Evolutionary conservation across 495 filamentous ascomycete genomes (phyloP).

Genomic region (Hypoxylon crocopeplum): DNA sequence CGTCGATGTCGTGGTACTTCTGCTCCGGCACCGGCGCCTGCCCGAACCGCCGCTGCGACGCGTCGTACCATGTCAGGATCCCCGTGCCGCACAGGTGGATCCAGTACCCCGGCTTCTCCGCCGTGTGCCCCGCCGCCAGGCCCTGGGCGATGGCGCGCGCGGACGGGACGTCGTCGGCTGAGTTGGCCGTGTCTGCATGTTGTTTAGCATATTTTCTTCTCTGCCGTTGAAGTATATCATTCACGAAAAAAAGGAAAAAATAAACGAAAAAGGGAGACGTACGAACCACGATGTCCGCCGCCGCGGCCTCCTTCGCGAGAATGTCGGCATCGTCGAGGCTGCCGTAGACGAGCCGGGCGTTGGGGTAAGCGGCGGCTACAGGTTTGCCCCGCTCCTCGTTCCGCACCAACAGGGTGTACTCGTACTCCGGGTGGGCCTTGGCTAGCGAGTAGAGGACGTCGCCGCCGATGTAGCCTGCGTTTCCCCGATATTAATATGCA

Average conservation of each 20-base stretch:
- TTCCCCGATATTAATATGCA: conserved; percentile 4
- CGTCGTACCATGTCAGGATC: conserved; percentile 56
- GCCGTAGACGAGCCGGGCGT: conserved; percentile 60
- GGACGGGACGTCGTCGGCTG: conserved; percentile 51
- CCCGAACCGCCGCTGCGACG: conserved; percentile 46
- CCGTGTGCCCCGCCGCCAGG: conserved; percentile 50
- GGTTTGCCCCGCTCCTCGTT: conserved; percentile 68
- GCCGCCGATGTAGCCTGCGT: conserved; percentile 76
- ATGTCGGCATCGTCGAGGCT: conserved; percentile 61
- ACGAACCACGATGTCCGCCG: conserved; percentile 73
- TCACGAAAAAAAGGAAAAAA: too few species aligned
- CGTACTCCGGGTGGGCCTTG: conserved; percentile 70
- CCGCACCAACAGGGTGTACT: conserved; percentile 71
- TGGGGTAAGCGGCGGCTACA: conserved; percentile 65
- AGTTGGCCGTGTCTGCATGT: conserved; percentile 53
- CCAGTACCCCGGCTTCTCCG: conserved; percentile 56
- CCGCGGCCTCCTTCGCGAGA: conserved; percentile 63
- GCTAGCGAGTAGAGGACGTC: conserved; percentile 67
- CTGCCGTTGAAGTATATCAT: not conserved
- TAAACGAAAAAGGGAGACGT: conserved; percentile 31
- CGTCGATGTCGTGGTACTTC: conserved; percentile 46
- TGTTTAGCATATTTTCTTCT: not conserved
- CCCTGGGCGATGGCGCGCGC: conserved; percentile 55
- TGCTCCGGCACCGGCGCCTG: conserved; percentile 48
- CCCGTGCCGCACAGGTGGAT: conserved; percentile 57